Percentiles rank a stretch among this genome's conserved stretches.
Conservation (phyloP, 176 grass and related monocot species). For the Olyra latifolia region DNA sequence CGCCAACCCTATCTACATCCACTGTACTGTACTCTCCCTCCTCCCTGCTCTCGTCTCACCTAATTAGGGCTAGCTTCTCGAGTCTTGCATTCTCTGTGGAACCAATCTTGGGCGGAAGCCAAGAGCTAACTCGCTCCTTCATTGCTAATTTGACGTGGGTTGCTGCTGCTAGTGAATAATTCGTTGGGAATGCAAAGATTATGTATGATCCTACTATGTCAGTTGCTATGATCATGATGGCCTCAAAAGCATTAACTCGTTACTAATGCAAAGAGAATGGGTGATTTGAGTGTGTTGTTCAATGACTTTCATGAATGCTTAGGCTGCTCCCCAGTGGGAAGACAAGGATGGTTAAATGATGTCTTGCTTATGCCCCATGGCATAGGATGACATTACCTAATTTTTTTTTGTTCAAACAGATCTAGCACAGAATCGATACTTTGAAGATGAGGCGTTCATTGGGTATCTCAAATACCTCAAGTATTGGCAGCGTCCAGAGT, state of each 20-base stretch:
- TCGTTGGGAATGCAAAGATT: not conserved
- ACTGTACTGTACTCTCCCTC: constrained; percentile 56
- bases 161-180: not conserved
- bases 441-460: constrained; percentile 92
- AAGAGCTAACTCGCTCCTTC: not conserved
- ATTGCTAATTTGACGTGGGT: not conserved
- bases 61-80: constrained; percentile 7
- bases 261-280: not conserved
- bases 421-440: constrained; percentile 96
- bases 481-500: constrained; percentile 88
- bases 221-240: not conserved
- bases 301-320: not conserved
- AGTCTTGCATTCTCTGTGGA: not conserved
- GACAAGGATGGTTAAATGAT: not conserved
- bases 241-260: not conserved
- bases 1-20: constrained; percentile 92
- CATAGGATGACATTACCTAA: not conserved
- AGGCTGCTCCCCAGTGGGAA: not conserved
- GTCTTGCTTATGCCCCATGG: not conserved
- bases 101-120: not conserved
- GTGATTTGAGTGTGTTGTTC: not conserved
- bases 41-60: not conserved
- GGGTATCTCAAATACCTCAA: constrained; percentile 95
- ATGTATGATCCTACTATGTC: not conserved
- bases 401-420: constrained; percentile 46